Conservation (phyloP, 208 protist species). For the Trypanosoma cruzi region DNA sequence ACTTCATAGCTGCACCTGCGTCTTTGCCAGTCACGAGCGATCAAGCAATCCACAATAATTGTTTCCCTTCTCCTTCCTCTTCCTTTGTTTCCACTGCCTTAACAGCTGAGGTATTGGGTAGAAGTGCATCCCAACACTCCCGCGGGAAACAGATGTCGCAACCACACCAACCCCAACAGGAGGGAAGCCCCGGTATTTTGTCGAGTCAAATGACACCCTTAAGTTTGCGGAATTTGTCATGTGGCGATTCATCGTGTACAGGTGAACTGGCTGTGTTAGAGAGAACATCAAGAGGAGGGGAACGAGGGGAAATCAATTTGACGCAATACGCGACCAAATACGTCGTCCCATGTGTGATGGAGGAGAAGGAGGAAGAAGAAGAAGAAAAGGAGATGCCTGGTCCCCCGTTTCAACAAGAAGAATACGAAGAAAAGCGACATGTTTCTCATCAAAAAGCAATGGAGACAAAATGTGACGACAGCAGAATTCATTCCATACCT, state of each 20-base stretch:
- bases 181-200: not conserved
- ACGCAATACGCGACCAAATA: not conserved
- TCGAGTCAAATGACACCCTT: not conserved
- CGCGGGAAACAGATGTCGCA: not conserved
- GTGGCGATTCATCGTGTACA: not conserved
- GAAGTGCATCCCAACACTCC: not conserved
- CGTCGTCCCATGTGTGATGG: not conserved
- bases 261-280: not conserved
- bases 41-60: not conserved
- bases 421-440: not conserved
- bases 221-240: not conserved
- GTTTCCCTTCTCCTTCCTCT: not conserved
- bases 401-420: not conserved
- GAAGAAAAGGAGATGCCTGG: not conserved
- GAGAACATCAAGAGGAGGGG: not conserved
- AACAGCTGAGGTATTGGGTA: not conserved
- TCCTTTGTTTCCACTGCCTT: not conserved
- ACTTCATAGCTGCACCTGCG: not conserved
- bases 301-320: not conserved
- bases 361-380: not conserved
- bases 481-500: not conserved
- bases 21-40: not conserved
- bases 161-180: not conserved
- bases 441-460: not conserved
- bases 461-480: not conserved